Evolutionary conservation across 1,139 yeast genomes (phyloP).

Genomic region (Eremothecium sinecaudum): DNA sequence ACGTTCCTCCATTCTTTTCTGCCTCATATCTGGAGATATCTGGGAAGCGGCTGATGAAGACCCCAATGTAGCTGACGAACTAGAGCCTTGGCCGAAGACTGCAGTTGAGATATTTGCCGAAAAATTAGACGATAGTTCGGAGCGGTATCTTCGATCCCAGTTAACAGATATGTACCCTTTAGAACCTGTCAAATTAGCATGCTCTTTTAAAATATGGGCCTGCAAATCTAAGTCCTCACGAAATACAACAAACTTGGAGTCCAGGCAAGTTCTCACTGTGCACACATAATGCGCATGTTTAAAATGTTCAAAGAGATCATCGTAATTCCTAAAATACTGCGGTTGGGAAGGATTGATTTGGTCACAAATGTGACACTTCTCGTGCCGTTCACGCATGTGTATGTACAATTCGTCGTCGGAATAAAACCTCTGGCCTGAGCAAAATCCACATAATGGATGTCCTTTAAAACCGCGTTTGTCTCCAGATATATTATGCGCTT

Average conservation of each 20-base stretch:
- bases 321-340: conserved; percentile 71
- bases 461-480: conserved; percentile 67
- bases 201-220: conserved; percentile 82
- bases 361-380: conserved; percentile 85
- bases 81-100: conserved; percentile 17
- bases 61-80: conserved; percentile 12
- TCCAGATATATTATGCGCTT: conserved; percentile 63
- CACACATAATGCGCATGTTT: conserved; percentile 66
- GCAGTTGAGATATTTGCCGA: conserved; percentile 28
- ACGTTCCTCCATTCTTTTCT: conserved; percentile 67
- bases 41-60: conserved; percentile 13
- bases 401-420: conserved; percentile 78
- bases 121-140: conserved; percentile 56
- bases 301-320: conserved; percentile 67
- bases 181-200: conserved; percentile 49
- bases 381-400: conserved; percentile 80
- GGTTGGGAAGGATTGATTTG: conserved; percentile 55
- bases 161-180: conserved; percentile 30
- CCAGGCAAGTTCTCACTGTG: conserved; percentile 72
- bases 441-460: conserved; percentile 83
- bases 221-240: conserved; percentile 76
- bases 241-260: conserved; percentile 84
- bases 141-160: conserved; percentile 43
- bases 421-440: conserved; percentile 66
- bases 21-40: conserved; percentile 40